Evolutionary conservation across 345 rosid genomes (phyloP).

Genomic region (Salix caprea): DNA sequence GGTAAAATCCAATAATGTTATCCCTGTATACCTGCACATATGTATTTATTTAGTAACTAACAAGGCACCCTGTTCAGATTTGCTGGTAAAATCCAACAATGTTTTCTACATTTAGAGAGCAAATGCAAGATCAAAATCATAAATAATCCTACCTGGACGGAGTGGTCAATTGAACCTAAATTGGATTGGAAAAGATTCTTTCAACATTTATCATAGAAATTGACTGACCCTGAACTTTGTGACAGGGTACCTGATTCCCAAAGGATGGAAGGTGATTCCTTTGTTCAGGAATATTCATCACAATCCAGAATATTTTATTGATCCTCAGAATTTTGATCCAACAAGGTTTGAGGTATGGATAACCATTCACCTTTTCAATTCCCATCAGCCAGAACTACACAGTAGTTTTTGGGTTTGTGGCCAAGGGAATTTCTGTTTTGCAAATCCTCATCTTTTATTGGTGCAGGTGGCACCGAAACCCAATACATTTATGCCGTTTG

Average conservation of each 20-base stretch:
- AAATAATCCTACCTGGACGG: no score
- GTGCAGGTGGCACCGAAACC: constrained; percentile 54
- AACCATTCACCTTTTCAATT: background rate
- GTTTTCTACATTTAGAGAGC: background rate
- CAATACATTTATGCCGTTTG: constrained; percentile 73
- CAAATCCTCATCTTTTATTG: background rate
- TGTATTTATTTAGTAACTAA: background rate
- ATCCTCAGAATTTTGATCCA: constrained; percentile 67
- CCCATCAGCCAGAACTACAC: background rate
- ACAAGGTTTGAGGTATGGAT: constrained; percentile 63
- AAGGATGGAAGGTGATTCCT: constrained; percentile 87
- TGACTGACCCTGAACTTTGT: constrained; percentile 5
- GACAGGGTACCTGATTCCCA: constrained; percentile 69
- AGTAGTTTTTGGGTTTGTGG: background rate
- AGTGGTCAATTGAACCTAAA: background rate
- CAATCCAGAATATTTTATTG: constrained; percentile 50
- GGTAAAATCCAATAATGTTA: background rate
- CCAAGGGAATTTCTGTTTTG: background rate
- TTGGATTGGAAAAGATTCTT: background rate
- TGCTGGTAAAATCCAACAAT: background rate
- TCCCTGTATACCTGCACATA: background rate
- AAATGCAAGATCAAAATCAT: background rate
- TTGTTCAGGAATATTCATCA: constrained; percentile 73
- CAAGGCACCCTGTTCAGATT: background rate
- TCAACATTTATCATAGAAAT: constrained; percentile 2